Evolutionary conservation across 495 filamentous ascomycete species (phyloP).

Genomic region (Aspergillus indologenus): DNA sequence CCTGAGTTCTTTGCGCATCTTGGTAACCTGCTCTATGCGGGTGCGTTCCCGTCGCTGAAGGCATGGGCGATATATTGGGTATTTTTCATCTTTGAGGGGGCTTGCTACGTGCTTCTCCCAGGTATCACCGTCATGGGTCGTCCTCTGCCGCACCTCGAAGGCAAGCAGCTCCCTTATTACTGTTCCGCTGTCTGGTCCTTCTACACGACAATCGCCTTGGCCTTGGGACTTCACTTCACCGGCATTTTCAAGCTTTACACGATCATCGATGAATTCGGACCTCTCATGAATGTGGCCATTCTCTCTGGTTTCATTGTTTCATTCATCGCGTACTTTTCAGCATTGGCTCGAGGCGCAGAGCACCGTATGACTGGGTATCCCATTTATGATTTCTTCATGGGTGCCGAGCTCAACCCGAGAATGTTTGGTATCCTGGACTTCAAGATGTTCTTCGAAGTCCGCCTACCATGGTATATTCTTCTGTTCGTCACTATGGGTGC

Average conservation of each 20-base stretch:
- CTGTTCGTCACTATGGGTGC: constrained; percentile 74
- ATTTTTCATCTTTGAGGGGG: constrained; percentile 80
- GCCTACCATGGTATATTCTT: constrained; percentile 94
- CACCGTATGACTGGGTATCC: constrained; percentile 91
- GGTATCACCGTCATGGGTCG: constrained; percentile 83
- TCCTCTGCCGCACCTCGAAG: constrained; percentile 74
- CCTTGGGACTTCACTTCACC: constrained; percentile 67
- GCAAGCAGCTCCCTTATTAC: constrained; percentile 85
- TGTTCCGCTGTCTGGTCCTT: constrained; percentile 86
- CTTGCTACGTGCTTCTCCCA: constrained; percentile 78
- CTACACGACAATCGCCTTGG: constrained; percentile 76
- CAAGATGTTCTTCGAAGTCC: constrained; percentile 99
- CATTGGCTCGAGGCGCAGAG: constrained; percentile 71
- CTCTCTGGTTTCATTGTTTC: constrained; percentile 78
- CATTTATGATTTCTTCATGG: constrained; percentile 99
- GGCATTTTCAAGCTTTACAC: constrained; percentile 89
- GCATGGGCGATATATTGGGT: constrained; percentile 93
- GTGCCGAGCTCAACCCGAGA: constrained; percentile 92
- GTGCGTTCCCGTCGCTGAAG: constrained; percentile 72
- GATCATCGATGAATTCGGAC: constrained; percentile 92
- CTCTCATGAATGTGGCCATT: constrained; percentile 86
- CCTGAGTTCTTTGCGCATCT: constrained; percentile 66
- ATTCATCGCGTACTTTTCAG: constrained; percentile 80
- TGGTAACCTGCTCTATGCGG: constrained; percentile 66
- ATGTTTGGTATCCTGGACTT: constrained; percentile 93